These are phyloP conservation scores for Pholiota adiposa DNA, from an alignment of 1,284 basidiomycete species.

Conservation along the genomic window DNA sequence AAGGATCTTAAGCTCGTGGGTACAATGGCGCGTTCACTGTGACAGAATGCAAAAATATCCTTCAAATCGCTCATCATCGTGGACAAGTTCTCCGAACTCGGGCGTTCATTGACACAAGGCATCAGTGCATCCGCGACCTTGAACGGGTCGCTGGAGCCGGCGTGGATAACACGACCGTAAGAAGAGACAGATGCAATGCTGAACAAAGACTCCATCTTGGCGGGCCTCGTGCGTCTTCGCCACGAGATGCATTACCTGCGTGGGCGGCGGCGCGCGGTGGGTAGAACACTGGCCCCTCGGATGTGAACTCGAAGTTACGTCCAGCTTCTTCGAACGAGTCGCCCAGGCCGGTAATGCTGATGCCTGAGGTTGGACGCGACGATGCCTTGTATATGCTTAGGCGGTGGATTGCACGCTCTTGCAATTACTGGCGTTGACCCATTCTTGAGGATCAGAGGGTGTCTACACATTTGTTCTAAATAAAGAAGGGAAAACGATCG, in stretches of 20 bases:
- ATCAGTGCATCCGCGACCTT: conserved; percentile 53
- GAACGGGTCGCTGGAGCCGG: conserved; percentile 73
- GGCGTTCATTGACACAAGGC: conserved; percentile 43
- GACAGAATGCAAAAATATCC: conserved; percentile 70
- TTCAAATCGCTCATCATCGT: conserved; percentile 62
- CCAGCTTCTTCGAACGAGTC: conserved; percentile 77
- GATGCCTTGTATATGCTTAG: conserved; percentile 21
- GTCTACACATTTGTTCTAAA: too few species aligned
- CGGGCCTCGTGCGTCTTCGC: conserved; percentile 37
- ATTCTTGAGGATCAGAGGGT: too few species aligned
- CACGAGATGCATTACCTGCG: neutral
- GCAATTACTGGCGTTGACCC: neutral
- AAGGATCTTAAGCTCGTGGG: neutral
- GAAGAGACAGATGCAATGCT: conserved; percentile 86
- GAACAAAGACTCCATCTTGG: conserved; percentile 63
- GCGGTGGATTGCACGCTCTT: conserved; percentile 15
- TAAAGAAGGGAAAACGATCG: too few species aligned
- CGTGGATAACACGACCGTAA: conserved; percentile 70
- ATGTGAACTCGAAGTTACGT: conserved; percentile 72
- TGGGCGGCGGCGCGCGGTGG: conserved; percentile 46
- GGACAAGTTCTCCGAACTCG: conserved; percentile 49
- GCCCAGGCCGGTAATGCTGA: conserved; percentile 66
- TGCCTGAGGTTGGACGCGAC: conserved; percentile 44
- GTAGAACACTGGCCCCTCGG: conserved; percentile 67
- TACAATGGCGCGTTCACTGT: neutral